phyloP scores from a whole-genome alignment of 2,329 filamentous ascomycete species.

The Neopestalotiopsis sp. region DNA sequence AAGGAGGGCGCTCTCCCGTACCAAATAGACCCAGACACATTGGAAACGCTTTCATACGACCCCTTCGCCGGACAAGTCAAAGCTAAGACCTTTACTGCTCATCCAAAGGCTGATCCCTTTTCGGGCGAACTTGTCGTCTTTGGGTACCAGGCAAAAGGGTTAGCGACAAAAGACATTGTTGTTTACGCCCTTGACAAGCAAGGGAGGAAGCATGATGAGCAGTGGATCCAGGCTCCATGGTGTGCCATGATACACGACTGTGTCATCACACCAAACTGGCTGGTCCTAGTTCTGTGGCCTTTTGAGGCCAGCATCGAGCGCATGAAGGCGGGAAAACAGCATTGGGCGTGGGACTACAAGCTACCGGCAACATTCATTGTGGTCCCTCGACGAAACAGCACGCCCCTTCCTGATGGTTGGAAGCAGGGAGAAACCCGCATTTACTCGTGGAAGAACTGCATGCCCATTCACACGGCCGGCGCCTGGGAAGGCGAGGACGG shows the following conservation, averaged over 20 bases:
- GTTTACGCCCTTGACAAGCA: slow-evolving; percentile 24
- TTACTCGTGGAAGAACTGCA: slow-evolving; percentile 31
- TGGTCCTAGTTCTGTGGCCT: background rate
- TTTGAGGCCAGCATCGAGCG: background rate
- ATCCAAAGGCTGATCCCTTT: slow-evolving; percentile 42
- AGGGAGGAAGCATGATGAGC: slow-evolving; percentile 33
- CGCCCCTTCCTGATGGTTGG: slow-evolving; percentile 18
- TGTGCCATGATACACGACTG: slow-evolving; percentile 33
- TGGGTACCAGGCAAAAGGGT: slow-evolving; percentile 44
- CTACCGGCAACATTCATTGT: slow-evolving; percentile 24
- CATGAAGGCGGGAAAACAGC: slow-evolving; percentile 1
- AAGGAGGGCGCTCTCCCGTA: slow-evolving; percentile 48
- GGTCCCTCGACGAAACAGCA: slow-evolving; percentile 21
- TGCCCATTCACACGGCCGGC: slow-evolving; percentile 47
- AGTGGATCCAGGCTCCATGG: slow-evolving; percentile 39
- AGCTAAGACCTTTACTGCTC: slow-evolving; percentile 41
- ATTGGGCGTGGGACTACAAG: slow-evolving; percentile 27
- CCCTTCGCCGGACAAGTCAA: slow-evolving; percentile 41
- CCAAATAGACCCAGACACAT: slow-evolving; percentile 38
- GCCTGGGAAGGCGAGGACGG: slow-evolving; percentile 44
- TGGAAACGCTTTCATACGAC: slow-evolving; percentile 41
- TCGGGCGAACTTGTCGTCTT: slow-evolving; percentile 42
- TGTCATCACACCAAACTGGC: background rate
- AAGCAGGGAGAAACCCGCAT: slow-evolving; percentile 26
- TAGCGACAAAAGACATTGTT: slow-evolving; percentile 41